phyloP scores from a whole-genome alignment of 163 green algal genomes.

The Scenedesmus sp. region DNA sequence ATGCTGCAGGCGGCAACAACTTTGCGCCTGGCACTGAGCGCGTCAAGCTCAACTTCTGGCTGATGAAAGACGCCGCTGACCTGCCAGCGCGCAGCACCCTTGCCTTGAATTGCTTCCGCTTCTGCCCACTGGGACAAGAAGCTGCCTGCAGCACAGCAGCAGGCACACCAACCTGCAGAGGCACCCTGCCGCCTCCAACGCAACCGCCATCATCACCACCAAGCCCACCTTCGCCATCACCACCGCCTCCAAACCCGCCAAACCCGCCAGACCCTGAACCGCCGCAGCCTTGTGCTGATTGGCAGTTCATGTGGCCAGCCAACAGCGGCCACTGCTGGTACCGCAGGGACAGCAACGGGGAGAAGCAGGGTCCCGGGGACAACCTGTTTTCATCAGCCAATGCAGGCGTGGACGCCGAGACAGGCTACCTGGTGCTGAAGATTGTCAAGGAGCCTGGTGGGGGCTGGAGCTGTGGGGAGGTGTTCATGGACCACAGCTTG shows the following conservation, averaged over 20 bases:
- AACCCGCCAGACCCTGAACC: not conserved
- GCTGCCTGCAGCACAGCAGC: not conserved
- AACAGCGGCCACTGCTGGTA: conserved; percentile 45
- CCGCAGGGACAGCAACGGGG: not conserved
- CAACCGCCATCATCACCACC: not conserved
- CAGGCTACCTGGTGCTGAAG: conserved; percentile 15
- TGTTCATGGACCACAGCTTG: conserved; percentile 23
- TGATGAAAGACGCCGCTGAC: not conserved
- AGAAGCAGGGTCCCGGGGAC: conserved; percentile 8
- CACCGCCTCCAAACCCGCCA: not conserved
- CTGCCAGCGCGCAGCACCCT: conserved; percentile 3
- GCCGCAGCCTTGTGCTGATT: not conserved
- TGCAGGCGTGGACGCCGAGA: not conserved
- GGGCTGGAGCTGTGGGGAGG: not conserved
- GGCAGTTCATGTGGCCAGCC: conserved; percentile 9
- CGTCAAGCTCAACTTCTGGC: conserved; percentile 15
- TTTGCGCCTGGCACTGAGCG: conserved; percentile 23
- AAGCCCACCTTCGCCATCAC: not conserved
- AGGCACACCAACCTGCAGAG: not conserved
- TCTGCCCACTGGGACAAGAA: conserved; percentile 1
- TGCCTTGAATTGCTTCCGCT: conserved; percentile 14
- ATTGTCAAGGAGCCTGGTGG: not conserved
- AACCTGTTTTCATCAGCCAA: conserved; percentile 32
- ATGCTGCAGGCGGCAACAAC: conserved; percentile 32
- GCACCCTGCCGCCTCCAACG: not conserved